These are phyloP conservation scores for Fusarium pseudonygamai DNA, from an alignment of 2,329 filamentous ascomycete species.

Conservation along the genomic window DNA sequence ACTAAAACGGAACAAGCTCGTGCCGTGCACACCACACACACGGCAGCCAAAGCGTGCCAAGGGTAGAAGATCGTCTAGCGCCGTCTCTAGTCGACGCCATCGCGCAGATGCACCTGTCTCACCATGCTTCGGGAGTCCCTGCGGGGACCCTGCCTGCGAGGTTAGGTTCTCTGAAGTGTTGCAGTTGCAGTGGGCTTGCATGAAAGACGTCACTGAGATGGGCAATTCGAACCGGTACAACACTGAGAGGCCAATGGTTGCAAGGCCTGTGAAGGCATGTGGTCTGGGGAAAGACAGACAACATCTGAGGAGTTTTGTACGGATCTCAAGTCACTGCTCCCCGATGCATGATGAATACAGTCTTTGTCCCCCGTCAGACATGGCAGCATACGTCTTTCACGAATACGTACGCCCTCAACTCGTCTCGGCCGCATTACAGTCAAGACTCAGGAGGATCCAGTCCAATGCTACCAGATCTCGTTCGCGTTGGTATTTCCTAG, in stretches of 20 bases:
- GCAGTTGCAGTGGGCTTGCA: slow-evolving; percentile 26
- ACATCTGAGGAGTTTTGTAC: slow-evolving; percentile 14
- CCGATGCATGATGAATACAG: slow-evolving; percentile 12
- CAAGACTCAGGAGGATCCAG: background rate
- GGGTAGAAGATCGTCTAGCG: slow-evolving; percentile 38
- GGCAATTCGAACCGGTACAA: slow-evolving; percentile 36
- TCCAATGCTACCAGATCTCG: slow-evolving; percentile 14
- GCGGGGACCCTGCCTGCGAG: slow-evolving; percentile 26
- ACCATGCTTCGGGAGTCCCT: slow-evolving; percentile 42
- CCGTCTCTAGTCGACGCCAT: slow-evolving; percentile 36
- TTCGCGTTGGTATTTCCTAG: slow-evolving; percentile 33
- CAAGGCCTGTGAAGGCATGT: slow-evolving; percentile 3
- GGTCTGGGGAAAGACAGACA: slow-evolving; percentile 8
- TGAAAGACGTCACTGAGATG: slow-evolving; percentile 42
- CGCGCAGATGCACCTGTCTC: slow-evolving; percentile 40
- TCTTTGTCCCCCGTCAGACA: slow-evolving; percentile 27
- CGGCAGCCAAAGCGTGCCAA: slow-evolving; percentile 33
- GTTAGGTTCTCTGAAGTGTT: slow-evolving; percentile 32
- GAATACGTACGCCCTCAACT: slow-evolving; percentile 1
- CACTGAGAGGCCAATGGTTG: slow-evolving; percentile 14
- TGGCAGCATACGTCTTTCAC: background rate
- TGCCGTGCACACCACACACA: slow-evolving; percentile 34
- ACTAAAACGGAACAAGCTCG: slow-evolving; percentile 43
- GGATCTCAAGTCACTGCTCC: slow-evolving; percentile 16
- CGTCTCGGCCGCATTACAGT: slow-evolving; percentile 24